These are phyloP conservation scores for Phytophthora pini DNA, from an alignment of 352 stramenopile species.

Conservation along the genomic window DNA sequence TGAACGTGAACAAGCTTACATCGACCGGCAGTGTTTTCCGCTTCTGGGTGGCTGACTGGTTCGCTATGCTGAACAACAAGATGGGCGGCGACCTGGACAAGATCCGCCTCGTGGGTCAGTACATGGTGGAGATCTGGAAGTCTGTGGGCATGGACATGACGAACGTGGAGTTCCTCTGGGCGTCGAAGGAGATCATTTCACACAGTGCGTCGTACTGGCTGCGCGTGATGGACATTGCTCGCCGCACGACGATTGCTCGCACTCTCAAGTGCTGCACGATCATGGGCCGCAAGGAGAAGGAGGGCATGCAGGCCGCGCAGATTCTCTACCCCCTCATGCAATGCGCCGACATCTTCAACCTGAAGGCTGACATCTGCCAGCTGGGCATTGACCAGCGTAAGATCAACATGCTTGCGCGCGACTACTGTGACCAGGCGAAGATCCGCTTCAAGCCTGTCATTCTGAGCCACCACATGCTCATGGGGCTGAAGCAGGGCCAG, in stretches of 20 bases:
- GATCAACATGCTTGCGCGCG: conserved; percentile 98
- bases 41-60: conserved; percentile 99
- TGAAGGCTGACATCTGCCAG: conserved; percentile 99
- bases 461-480: conserved; percentile 99
- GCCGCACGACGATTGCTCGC: conserved; percentile 90
- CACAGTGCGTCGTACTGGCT: conserved; percentile 93
- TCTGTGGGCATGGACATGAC: conserved; percentile 99
- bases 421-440: conserved; percentile 98
- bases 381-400: conserved; percentile 99
- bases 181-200: conserved; percentile 94
- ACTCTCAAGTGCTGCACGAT: conserved; percentile 99
- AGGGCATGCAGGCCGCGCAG: conserved; percentile 93
- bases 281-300: conserved; percentile 96
- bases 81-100: conserved; percentile 98
- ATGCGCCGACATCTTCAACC: conserved; percentile 99
- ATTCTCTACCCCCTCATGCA: conserved; percentile 99
- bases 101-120: conserved; percentile 95
- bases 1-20: conserved; percentile 98
- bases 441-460: conserved; percentile 96
- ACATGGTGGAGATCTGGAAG: conserved; percentile 99
- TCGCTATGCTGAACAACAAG: conserved; percentile 99
- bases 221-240: conserved; percentile 94
- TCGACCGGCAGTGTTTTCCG: conserved; percentile 95
- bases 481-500: conserved; percentile 98
- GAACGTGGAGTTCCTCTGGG: conserved; percentile 99